phyloP scores from a whole-genome alignment of 2,329 filamentous ascomycete genomes.

The Metarhizium anisopliae region DNA sequence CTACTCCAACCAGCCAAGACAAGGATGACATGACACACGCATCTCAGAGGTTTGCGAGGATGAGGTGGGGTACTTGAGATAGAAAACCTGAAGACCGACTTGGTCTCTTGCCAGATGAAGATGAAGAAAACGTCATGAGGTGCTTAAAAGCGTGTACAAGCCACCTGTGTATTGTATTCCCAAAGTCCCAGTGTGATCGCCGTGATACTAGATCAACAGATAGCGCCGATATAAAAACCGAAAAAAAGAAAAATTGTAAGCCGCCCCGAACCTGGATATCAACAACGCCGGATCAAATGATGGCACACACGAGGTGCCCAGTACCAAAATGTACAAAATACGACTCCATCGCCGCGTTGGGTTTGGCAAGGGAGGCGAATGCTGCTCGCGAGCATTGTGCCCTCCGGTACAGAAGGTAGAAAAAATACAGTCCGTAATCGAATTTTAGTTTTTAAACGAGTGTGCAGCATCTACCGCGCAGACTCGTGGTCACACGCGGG shows the following conservation, averaged over 20 bases:
- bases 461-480: conserved; percentile 1
- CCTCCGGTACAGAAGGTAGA: not conserved
- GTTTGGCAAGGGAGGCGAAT: not conserved
- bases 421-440: not conserved
- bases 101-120: not conserved
- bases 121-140: conserved; percentile 1
- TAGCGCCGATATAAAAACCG: not conserved
- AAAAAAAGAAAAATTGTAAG: not conserved
- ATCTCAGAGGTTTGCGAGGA: not conserved
- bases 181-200: not conserved
- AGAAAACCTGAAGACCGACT: not conserved
- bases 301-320: not conserved
- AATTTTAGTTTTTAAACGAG: not conserved
- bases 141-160: conserved; percentile 4
- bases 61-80: not conserved
- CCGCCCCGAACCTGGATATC: not conserved
- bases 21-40: not conserved
- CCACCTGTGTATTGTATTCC: not conserved
- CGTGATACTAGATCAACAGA: not conserved
- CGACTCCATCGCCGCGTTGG: not conserved
- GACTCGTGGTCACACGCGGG: not conserved
- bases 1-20: not conserved
- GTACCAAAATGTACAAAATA: not conserved
- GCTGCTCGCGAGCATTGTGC: not conserved
- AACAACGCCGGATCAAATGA: conserved; percentile 1